phyloP scores from a whole-genome alignment of 2,329 filamentous ascomycete genomes.

The Lachnellula hyalina region DNA sequence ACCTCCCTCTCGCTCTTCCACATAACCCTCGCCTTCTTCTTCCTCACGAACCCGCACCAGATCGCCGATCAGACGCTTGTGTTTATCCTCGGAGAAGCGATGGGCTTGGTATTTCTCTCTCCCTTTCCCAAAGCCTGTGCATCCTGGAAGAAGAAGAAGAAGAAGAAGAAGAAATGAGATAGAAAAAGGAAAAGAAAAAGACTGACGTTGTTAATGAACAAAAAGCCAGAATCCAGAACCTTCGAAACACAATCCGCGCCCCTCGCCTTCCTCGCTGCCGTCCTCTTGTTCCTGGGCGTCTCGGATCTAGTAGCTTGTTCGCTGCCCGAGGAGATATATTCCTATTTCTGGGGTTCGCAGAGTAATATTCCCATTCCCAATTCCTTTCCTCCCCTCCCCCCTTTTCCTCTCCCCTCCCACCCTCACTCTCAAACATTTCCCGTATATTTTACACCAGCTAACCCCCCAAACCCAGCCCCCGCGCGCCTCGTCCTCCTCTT shows the following conservation, averaged over 20 bases:
- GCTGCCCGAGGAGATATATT: constrained; percentile 60
- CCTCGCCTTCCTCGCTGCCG: constrained; percentile 65
- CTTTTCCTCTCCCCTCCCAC: constrained; percentile 45
- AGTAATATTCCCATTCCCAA: constrained; percentile 52
- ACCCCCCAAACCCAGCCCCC: constrained; percentile 39
- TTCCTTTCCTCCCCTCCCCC: constrained; percentile 36
- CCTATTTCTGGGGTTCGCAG: constrained; percentile 60
- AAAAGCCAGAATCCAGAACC: constrained; percentile 57
- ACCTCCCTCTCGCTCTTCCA: constrained; percentile 79
- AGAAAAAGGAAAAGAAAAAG: neutral
- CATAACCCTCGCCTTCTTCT: constrained; percentile 76
- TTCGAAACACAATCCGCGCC: constrained; percentile 66
- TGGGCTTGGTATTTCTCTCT: constrained; percentile 62
- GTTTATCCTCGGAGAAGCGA: constrained; percentile 74
- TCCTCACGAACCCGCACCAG: constrained; percentile 66
- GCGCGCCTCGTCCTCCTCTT: constrained; percentile 63
- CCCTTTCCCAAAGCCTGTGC: neutral
- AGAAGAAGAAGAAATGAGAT: too few relatives aligned
- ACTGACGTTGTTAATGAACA: neutral
- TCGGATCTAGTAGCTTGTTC: constrained; percentile 62
- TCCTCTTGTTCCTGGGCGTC: constrained; percentile 57
- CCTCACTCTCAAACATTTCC: neutral
- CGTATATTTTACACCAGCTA: neutral
- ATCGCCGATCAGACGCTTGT: constrained; percentile 78
- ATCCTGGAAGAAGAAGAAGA: neutral